Conservation (phyloP, 2,329 filamentous ascomycete genomes). For the Calonectria leucothoes region DNA sequence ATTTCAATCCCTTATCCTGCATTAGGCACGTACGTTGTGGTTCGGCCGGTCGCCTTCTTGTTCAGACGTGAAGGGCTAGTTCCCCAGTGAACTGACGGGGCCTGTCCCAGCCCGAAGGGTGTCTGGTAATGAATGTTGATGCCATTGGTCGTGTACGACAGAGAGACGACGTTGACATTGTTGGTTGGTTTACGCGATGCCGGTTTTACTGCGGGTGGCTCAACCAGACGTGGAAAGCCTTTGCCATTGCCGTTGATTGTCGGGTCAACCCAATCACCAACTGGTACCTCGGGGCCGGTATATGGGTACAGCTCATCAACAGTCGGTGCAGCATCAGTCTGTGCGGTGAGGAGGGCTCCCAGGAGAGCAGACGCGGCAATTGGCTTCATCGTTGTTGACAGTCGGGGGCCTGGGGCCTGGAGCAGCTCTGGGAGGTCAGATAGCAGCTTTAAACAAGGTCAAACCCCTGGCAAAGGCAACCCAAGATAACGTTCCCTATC, state of each 20-base stretch:
- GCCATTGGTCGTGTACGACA: conserved; percentile 59
- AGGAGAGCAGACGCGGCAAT: conserved; percentile 1
- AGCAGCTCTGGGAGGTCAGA: not conserved
- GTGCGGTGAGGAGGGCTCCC: conserved; percentile 17
- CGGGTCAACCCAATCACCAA: conserved; percentile 63
- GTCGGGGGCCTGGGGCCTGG: not conserved
- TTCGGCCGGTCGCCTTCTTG: conserved; percentile 48
- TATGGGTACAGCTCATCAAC: conserved; percentile 59
- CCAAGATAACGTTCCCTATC: not conserved
- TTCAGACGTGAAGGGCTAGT: conserved; percentile 45
- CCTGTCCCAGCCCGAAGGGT: conserved; percentile 60
- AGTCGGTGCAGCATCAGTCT: conserved; percentile 16
- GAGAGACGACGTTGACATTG: conserved; percentile 64
- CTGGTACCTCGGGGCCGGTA: conserved; percentile 58
- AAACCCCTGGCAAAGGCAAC: not conserved
- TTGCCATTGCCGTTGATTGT: conserved; percentile 64
- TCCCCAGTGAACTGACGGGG: conserved; percentile 58
- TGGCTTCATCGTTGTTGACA: conserved; percentile 7
- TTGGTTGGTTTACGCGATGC: conserved; percentile 56
- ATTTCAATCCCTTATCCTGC: not conserved
- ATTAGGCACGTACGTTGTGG: not conserved
- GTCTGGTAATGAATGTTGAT: conserved; percentile 66
- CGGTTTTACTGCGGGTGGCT: conserved; percentile 61
- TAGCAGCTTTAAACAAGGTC: not conserved
- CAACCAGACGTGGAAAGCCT: conserved; percentile 61